Conservation (phyloP, 129 eudicot genomes). For the Tagetes erecta region DNA sequence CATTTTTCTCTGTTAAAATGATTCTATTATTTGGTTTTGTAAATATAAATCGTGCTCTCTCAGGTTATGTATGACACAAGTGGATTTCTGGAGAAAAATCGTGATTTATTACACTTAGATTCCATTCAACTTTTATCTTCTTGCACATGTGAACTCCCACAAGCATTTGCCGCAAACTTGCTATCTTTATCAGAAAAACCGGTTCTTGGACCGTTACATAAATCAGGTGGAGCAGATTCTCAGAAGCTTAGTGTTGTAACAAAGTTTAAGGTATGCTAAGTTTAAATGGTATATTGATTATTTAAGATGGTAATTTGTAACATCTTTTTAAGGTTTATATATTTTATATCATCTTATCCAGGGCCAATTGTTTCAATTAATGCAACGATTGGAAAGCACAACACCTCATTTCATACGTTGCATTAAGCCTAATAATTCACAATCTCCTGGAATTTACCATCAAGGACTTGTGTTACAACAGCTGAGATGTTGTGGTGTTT, state of each 20-base stretch:
- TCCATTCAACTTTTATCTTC: constrained; percentile 63
- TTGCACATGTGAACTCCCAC: constrained; percentile 56
- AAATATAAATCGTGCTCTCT: background rate
- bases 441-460: constrained; percentile 80
- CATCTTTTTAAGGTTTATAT: background rate
- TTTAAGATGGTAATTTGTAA: background rate
- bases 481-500: constrained; percentile 89
- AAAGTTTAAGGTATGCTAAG: constrained; percentile 72
- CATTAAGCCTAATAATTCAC: constrained; percentile 84
- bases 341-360: constrained; percentile 28
- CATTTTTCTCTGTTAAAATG: background rate
- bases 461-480: constrained; percentile 88
- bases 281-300: constrained; percentile 7
- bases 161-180: constrained; percentile 54
- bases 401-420: constrained; percentile 97
- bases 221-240: constrained; percentile 97
- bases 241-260: constrained; percentile 93
- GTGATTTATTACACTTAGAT: constrained; percentile 56
- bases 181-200: constrained; percentile 45
- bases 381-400: constrained; percentile 91
- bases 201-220: constrained; percentile 69
- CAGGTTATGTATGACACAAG: constrained; percentile 64
- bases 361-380: constrained; percentile 93
- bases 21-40: background rate
- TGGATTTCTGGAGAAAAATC: constrained; percentile 66